These are phyloP conservation scores for Diaporthe ampelina DNA, from an alignment of 2,329 filamentous ascomycete genomes.

Conservation along the genomic window DNA sequence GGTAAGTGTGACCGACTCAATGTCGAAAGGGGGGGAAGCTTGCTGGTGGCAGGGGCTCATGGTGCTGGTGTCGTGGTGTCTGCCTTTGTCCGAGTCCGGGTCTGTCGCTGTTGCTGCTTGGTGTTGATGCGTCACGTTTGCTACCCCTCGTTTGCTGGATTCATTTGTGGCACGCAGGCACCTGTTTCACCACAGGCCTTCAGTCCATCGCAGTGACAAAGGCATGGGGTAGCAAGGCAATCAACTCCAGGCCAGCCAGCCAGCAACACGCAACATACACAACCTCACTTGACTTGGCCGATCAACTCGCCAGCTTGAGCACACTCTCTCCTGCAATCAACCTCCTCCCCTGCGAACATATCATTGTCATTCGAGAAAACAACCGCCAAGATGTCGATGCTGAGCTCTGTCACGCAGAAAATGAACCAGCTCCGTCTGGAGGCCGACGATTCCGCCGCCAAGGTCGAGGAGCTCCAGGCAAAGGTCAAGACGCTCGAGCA, in stretches of 20 bases:
- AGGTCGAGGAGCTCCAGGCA: conserved; percentile 87
- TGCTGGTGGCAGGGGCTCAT: conserved; percentile 8
- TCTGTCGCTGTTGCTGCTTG: conserved; percentile 29
- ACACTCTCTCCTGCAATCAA: neutral
- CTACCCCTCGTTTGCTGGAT: conserved; percentile 21
- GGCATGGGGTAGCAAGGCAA: conserved; percentile 16
- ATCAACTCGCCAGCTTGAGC: neutral
- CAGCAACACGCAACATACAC: neutral
- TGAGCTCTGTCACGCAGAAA: conserved; percentile 72
- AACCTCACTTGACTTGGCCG: conserved; percentile 7
- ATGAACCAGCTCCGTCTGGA: conserved; percentile 95
- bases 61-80: neutral
- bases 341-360: neutral
- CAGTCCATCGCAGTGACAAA: conserved; percentile 17
- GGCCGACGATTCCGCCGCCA: conserved; percentile 85
- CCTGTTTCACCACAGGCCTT: conserved; percentile 29
- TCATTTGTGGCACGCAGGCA: neutral
- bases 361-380: neutral
- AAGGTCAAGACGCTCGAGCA: conserved; percentile 94
- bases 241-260: conserved; percentile 9
- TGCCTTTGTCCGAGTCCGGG: conserved; percentile 8
- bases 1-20: conserved; percentile 66
- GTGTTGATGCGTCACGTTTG: conserved; percentile 20
- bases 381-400: conserved; percentile 43
- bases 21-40: conserved; percentile 36